phyloP scores from a whole-genome alignment of 2,329 filamentous ascomycete species.

The Rhytidhysteron rufulum region DNA sequence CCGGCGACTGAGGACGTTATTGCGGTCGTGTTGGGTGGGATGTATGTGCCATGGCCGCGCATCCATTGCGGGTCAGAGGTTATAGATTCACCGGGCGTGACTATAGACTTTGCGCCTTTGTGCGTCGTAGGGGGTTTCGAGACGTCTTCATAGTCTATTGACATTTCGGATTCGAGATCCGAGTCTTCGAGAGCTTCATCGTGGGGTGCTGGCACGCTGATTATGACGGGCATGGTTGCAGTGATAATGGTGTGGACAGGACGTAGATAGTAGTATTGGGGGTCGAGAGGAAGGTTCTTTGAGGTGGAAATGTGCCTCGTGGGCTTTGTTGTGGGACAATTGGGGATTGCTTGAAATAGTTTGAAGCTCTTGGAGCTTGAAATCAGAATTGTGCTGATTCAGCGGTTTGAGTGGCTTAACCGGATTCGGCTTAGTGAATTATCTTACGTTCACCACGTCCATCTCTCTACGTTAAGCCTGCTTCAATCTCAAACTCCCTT shows the following conservation, averaged over 20 bases:
- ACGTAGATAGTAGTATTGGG: constrained; percentile 32
- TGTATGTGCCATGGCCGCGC: constrained; percentile 91
- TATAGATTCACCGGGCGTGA: constrained; percentile 85
- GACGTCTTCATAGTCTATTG: constrained; percentile 45
- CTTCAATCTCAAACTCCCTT: too few relatives aligned
- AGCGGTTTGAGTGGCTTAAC: too few relatives aligned
- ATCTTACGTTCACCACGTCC: too few relatives aligned
- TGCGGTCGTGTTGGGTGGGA: constrained; percentile 56
- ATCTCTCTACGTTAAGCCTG: too few relatives aligned
- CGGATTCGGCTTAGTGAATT: too few relatives aligned
- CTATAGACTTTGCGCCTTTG: constrained; percentile 51
- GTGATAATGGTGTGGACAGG: too few relatives aligned
- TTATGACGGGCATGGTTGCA: constrained; percentile 2
- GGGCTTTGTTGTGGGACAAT: constrained; percentile 1
- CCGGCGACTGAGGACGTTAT: constrained; percentile 91
- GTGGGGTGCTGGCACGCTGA: neutral
- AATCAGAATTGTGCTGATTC: too few relatives aligned
- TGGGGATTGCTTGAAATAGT: neutral
- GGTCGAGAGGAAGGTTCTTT: constrained; percentile 56
- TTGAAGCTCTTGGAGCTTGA: too few relatives aligned
- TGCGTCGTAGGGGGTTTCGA: constrained; percentile 37
- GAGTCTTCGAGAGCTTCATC: constrained; percentile 28
- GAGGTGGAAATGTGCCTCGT: constrained; percentile 59
- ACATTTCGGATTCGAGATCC: constrained; percentile 48
- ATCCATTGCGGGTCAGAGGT: constrained; percentile 97